phyloP scores from a whole-genome alignment of 2,329 filamentous ascomycete genomes.

The Nigrospora sphaerica region DNA sequence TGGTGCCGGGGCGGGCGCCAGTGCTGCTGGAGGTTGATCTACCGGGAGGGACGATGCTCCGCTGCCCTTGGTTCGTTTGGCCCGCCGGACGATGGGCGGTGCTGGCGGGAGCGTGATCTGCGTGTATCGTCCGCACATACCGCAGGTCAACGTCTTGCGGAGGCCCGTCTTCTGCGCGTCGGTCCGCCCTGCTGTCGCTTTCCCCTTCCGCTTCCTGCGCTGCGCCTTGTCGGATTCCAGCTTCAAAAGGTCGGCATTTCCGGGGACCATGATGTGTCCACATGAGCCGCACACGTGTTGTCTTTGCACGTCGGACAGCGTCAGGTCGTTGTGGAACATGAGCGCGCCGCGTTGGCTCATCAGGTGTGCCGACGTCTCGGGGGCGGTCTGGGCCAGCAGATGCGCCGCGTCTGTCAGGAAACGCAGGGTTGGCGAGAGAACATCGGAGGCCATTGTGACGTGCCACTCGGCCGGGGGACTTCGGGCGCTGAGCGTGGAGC shows the following conservation, averaged over 20 bases:
- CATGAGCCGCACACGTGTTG: conserved; percentile 53
- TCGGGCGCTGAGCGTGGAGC: no score
- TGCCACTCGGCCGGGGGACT: no score
- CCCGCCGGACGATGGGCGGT: conserved; percentile 12
- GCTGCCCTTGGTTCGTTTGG: conserved; percentile 1
- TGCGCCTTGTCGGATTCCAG: conserved; percentile 34
- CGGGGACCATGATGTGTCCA: conserved; percentile 52
- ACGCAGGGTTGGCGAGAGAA: conserved; percentile 15
- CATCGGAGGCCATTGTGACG: conserved; percentile 6
- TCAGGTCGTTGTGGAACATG: conserved; percentile 37
- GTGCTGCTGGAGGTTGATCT: not conserved
- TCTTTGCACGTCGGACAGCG: conserved; percentile 38
- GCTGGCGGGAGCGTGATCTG: conserved; percentile 32
- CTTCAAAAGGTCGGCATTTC: conserved; percentile 33
- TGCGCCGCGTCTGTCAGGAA: conserved; percentile 55
- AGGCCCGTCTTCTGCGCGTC: conserved; percentile 10
- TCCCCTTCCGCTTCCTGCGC: conserved; percentile 33
- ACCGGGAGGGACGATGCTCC: conserved; percentile 6
- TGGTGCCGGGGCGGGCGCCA: conserved; percentile 17
- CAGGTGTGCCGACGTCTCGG: conserved; percentile 51
- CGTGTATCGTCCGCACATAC: conserved; percentile 36
- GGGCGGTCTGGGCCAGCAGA: conserved; percentile 42
- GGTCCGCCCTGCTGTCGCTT: conserved; percentile 2
- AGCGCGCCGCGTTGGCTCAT: conserved; percentile 47
- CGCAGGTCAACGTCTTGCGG: conserved; percentile 36